Base-by-base conservation (phyloP, 129 eudicot species). In the Escallonia herrerae region DNA sequence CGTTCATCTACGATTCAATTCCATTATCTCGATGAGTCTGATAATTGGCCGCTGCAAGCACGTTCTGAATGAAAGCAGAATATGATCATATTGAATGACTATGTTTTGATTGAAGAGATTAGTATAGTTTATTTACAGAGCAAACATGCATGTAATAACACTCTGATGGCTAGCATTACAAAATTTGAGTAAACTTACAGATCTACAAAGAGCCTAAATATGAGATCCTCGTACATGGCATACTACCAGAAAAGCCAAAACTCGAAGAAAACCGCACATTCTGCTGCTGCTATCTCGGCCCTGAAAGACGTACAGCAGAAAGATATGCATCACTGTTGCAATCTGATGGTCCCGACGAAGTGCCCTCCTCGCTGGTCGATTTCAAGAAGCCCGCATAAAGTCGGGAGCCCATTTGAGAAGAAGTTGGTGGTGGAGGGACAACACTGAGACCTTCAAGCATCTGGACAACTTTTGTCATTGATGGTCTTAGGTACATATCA, bases 231-330 rank as follows among this genome's bases (percentile, higher is more conserved):
- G 40, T 40, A 22, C 33, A 22, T 22, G 33, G 33, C 33, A 22
- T 22, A 22, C 33, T 22, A 22, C 13, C 63, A 59, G 46, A 57
- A 44, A 68, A 13, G 2, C 12, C 47, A 39, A 13, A 4, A 41
- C 48, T 51, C 38, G 8, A 62, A 39, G 63, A 63, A 40, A 37
- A 39, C 14, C 37, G 11, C 15, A 69, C 43, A 11, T 66, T 43
- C 65, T 74, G 11, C 37, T 45, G 6, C 63, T 66, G 70, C 62
- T 76, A 90, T 77, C 97, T 78, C 15, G 97, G 97, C 44, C 95
- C 97, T 1, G 97, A 90, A 45, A 90, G 95, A n/a, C 91, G 72
- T 60, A 84, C 93, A 2, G 95, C 95, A 0, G 97, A 87, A 51
- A 87, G 80, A 77, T 82, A 80, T 0, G 89, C 90, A 22, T 80